Conservation (phyloP, 345 rosid genomes). For the Euphorbia tirucalli region DNA sequence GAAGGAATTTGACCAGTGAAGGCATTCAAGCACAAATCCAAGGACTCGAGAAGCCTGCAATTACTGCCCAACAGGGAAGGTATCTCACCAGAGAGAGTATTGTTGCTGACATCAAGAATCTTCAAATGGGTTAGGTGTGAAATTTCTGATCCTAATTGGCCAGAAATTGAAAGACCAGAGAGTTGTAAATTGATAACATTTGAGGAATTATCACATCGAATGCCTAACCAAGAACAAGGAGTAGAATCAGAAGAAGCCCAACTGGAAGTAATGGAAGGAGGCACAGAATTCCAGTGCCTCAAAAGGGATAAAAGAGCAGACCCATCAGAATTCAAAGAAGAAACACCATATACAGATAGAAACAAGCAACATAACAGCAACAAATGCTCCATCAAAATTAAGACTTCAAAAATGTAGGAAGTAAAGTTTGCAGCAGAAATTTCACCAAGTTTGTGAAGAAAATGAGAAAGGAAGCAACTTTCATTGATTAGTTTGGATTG, state of each 20-base stretch:
- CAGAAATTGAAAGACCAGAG: conserved; percentile 44
- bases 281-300: conserved; percentile 44
- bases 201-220: conserved; percentile 40
- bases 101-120: conserved; percentile 48
- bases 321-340: conserved; percentile 49
- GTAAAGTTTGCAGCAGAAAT: not conserved
- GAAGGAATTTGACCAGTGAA: conserved; percentile 56
- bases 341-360: not conserved
- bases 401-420: not conserved
- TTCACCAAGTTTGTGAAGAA: not conserved
- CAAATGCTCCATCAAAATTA: conserved; percentile 23
- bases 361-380: not conserved
- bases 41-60: conserved; percentile 42
- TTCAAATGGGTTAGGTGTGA: conserved; percentile 37
- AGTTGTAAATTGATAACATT: conserved; percentile 48
- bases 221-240: conserved; percentile 64
- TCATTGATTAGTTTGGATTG: too few relatives aligned
- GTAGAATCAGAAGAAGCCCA: conserved; percentile 55
- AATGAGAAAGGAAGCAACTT: not conserved
- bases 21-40: conserved; percentile 56
- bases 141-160: conserved; percentile 58
- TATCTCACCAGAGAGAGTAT: conserved; percentile 48
- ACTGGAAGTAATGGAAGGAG: conserved; percentile 37
- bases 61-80: conserved; percentile 51
- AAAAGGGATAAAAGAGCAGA: conserved; percentile 47